These are phyloP conservation scores for Chlorella sp. DNA, from an alignment of 139 green algal genomes.

Conservation along the genomic window DNA sequence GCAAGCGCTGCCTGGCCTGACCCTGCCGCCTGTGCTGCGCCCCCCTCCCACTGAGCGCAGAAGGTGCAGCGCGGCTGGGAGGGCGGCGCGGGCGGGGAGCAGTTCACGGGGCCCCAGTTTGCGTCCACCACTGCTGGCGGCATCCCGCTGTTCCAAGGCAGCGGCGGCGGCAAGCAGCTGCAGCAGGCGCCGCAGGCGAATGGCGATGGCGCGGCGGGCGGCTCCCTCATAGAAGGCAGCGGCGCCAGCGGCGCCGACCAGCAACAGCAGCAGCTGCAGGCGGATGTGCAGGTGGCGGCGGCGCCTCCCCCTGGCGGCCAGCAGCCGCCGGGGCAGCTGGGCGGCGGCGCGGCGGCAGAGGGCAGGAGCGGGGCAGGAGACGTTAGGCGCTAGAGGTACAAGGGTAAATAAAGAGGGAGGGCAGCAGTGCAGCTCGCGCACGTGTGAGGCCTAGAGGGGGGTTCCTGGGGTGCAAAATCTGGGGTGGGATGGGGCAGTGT, in stretches of 20 bases:
- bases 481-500: too few species aligned
- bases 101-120: conserved; percentile 16
- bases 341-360: too few species aligned
- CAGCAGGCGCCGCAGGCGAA: background rate
- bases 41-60: background rate
- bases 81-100: background rate
- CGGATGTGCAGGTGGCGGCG: background rate
- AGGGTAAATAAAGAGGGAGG: too few species aligned
- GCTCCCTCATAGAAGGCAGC: background rate
- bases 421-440: too few species aligned
- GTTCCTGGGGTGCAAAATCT: too few species aligned
- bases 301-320: too few species aligned
- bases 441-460: too few species aligned
- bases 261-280: conserved; percentile 8
- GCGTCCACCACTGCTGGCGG: conserved; percentile 27
- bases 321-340: too few species aligned
- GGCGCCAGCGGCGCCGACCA: background rate
- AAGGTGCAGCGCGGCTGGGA: conserved; percentile 54
- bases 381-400: too few species aligned
- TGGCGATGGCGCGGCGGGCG: background rate
- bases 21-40: too few species aligned
- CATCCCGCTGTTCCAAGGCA: conserved; percentile 43
- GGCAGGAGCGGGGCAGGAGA: too few species aligned
- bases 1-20: too few species aligned
- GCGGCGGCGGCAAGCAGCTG: conserved; percentile 9